Evolutionary conservation across 805 yeast genomes (phyloP).

Genomic region (Diddensiella caesifluorescens): DNA sequence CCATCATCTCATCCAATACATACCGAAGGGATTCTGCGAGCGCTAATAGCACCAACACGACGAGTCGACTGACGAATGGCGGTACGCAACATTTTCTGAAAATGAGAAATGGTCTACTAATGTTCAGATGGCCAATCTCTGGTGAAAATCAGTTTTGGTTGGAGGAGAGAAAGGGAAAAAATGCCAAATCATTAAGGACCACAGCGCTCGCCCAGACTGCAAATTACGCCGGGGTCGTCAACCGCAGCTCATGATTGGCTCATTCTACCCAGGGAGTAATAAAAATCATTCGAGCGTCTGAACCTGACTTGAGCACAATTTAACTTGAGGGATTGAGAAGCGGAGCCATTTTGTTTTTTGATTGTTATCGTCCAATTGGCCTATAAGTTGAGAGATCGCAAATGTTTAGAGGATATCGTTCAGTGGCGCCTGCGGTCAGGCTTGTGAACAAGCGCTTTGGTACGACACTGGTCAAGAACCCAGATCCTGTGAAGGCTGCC

Average conservation of each 20-base stretch:
- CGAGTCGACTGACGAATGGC: constrained; percentile 38
- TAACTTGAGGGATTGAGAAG: background rate
- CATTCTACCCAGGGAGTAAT: background rate
- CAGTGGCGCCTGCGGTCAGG: background rate
- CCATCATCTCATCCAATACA: constrained; percentile 12
- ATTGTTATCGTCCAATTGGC: too few relatives aligned
- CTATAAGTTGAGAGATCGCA: too few relatives aligned
- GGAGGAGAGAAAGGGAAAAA: too few relatives aligned
- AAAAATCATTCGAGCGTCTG: background rate
- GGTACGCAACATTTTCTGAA: constrained; percentile 34
- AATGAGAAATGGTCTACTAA: constrained; percentile 3
- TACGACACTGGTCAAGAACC: constrained; percentile 10
- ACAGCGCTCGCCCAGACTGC: too few relatives aligned
- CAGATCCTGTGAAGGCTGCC: constrained; percentile 61
- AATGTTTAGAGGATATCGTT: background rate
- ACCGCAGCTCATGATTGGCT: too few relatives aligned
- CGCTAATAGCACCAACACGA: constrained; percentile 33
- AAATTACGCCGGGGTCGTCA: too few relatives aligned
- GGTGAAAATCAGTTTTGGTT: too few relatives aligned
- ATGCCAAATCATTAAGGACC: too few relatives aligned
- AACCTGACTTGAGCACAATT: background rate
- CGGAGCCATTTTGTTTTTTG: too few relatives aligned
- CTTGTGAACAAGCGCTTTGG: background rate
- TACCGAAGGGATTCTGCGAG: constrained; percentile 32
- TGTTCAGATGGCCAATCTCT: too few relatives aligned